phyloP scores from a whole-genome alignment of 129 eudicot genomes.

The Flaveria linearis region DNA sequence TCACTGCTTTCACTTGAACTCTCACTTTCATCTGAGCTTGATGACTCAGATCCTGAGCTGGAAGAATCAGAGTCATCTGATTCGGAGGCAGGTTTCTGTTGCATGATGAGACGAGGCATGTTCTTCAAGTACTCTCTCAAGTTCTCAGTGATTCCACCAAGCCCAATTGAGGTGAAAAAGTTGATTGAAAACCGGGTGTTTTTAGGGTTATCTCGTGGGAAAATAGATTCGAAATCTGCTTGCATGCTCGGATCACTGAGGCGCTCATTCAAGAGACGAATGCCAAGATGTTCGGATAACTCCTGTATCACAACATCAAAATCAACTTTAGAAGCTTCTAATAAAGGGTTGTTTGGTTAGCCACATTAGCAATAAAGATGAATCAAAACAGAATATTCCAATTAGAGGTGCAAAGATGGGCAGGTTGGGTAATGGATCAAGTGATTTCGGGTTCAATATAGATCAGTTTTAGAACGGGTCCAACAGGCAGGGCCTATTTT shows the following conservation, averaged over 20 bases:
- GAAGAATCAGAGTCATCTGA: conserved; percentile 56
- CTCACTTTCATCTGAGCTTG: conserved; percentile 58
- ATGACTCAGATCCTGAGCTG: conserved; percentile 52
- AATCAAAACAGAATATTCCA: too few species aligned
- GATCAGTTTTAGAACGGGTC: too few species aligned
- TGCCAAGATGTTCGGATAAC: conserved; percentile 91
- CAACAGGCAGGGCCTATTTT: too few species aligned
- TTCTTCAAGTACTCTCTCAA: conserved; percentile 85
- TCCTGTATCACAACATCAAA: conserved; percentile 52
- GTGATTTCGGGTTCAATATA: too few species aligned
- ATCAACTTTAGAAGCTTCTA: conserved; percentile 12
- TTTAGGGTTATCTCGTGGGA: conserved; percentile 85
- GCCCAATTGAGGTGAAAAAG: conserved; percentile 91
- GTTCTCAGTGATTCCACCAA: conserved; percentile 94
- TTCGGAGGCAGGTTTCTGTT: conserved; percentile 70
- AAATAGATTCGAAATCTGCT: conserved; percentile 78
- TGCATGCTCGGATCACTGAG: conserved; percentile 86
- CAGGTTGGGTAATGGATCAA: too few species aligned
- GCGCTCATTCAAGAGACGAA: conserved; percentile 79
- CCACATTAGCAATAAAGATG: too few species aligned
- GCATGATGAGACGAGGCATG: conserved; percentile 97
- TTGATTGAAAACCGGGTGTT: conserved; percentile 86
- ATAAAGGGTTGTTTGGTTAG: too few species aligned
- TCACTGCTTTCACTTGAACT: conserved; percentile 48
- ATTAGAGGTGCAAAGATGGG: too few species aligned